Base-by-base conservation (phyloP, 345 rosid genomes). In the Populus alba region DNA sequence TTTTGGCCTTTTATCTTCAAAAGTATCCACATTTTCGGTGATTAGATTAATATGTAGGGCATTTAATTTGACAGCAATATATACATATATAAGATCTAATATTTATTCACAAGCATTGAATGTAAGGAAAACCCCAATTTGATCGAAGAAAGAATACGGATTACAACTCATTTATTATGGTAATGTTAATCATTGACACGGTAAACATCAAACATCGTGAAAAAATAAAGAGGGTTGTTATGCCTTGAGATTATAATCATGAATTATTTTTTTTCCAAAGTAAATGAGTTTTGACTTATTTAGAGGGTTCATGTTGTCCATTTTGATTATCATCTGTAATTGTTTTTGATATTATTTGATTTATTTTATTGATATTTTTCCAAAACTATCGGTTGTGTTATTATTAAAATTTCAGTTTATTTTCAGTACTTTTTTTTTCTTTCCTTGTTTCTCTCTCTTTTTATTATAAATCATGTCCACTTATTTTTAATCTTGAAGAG, bases 31-130 rank as follows among this genome's bases (percentile, higher is more conserved):
- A 20, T 62, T 82, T 75, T 76, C 69, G 76, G 77, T 78, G 78
- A 80, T 81, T 70, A 57, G 43, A 35, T 51, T 76, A 63, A 71
- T 77, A 74, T 71, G 81, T 74, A 39, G 43, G 70, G 73, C 81
- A 81, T 76, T 72, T 51, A n/a, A 61, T 59, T 45, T 12, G 49
- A 67, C 65, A 66, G 35, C 31, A 77, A 82, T 57, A 23, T 38
- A 74, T 25, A 82, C 45, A 23, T 38, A 74, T 25, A 25, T 16
- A 33, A 37, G 31, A 43, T 41, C 10, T 43, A 11, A 61, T 10
- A 45, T 45, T 0, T 45, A 2, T 39, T 39, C 43, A 39, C 43
- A 7, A 39, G 43, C 43, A 15, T 12, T 47, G 53, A 16, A 47
- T 47, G 18, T 15, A 47, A 4, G 53, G 18, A 47, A 47, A 47